Percentiles rank a stretch among this genome's conserved stretches.
phyloP scores from a whole-genome alignment of 78 protist species.

The Anaeramoeba ignava region DNA sequence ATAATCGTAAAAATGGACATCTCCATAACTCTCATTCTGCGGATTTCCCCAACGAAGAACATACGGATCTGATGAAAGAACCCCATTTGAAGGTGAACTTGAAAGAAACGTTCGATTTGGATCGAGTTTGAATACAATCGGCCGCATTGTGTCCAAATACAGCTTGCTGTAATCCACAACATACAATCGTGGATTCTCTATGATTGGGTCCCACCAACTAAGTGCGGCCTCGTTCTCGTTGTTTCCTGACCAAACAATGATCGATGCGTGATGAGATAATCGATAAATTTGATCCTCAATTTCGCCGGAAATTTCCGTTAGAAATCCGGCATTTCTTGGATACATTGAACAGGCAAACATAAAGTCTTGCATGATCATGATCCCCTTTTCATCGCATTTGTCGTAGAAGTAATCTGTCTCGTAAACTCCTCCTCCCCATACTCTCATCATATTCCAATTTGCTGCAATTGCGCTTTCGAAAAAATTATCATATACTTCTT shows the following conservation, averaged over 20 bases:
- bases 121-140: conserved; percentile 5
- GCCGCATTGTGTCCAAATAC: conserved; percentile 34
- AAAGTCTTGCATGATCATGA: conserved; percentile 75
- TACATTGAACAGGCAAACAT: conserved; percentile 65
- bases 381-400: conserved; percentile 29
- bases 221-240: conserved; percentile 68
- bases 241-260: conserved; percentile 63
- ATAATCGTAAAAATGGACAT: conserved; percentile 36
- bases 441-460: conserved; percentile 26
- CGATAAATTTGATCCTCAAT: conserved; percentile 33
- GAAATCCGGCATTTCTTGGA: conserved; percentile 51
- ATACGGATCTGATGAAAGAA: conserved; percentile 23
- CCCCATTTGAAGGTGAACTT: conserved; percentile 57
- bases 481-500: neutral
- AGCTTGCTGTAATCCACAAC: conserved; percentile 35
- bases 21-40: conserved; percentile 17
- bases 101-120: conserved; percentile 49
- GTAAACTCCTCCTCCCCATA: conserved; percentile 44
- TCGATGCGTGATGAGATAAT: conserved; percentile 37
- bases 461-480: conserved; percentile 3
- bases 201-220: neutral
- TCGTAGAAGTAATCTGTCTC: conserved; percentile 25
- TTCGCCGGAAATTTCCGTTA: conserved; percentile 31
- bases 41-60: conserved; percentile 40
- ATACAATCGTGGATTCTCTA: conserved; percentile 14